Evolutionary conservation across 805 yeast species (phyloP), one percentile per base, ranked within the genome.

Genomic region (Millerago galiae): DNA sequence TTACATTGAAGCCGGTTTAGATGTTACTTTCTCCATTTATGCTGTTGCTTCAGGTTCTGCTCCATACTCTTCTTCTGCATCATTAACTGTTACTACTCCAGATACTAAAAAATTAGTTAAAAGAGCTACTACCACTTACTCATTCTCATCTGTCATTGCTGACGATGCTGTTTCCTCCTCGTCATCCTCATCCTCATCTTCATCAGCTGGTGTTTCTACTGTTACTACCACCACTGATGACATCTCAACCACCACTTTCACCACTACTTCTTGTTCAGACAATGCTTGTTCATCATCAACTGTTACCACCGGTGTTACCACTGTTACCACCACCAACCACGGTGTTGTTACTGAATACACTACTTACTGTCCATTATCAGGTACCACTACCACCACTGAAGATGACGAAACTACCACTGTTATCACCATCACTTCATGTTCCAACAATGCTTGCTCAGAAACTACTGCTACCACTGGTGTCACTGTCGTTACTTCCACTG

Each of bases 401-500:
- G 35, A 27, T 26, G 35, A 47, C 5, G 37, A 40, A 28, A 41
- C 50, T 18, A 58, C 66, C 48, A 60, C 65, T 34, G 43, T 56
- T 32, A 52, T 53, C 41, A 57, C 66, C 35, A 50, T 64, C 48
- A 59, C 58, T 35, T 48, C 55, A 16, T 51, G 58, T 41, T 30
- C 36, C 3, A 43, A 40, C 26, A 36, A 50, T 26, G 42, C 34
- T 12, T 54, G 58, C 25, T 36, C 52, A 12, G 44, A 41, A 33
- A 26, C 41, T 16, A 33, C 52, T 27, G 51, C 45, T 24, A 50
- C 62, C 42, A 64, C 69, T 40, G 53, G 59, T 40, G 52, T 49
- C 40, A 49, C 56, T 24, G 52, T 44, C 21, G 61, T 62, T 35
- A 60, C 62, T 35, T 49, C 45, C 35, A 67, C 72, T 33, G 46